A percentile compares a stretch with the other conserved stretches of the same genome.
phyloP scores from a whole-genome alignment of 1,139 yeast genomes.

The Hansenula anomala region DNA sequence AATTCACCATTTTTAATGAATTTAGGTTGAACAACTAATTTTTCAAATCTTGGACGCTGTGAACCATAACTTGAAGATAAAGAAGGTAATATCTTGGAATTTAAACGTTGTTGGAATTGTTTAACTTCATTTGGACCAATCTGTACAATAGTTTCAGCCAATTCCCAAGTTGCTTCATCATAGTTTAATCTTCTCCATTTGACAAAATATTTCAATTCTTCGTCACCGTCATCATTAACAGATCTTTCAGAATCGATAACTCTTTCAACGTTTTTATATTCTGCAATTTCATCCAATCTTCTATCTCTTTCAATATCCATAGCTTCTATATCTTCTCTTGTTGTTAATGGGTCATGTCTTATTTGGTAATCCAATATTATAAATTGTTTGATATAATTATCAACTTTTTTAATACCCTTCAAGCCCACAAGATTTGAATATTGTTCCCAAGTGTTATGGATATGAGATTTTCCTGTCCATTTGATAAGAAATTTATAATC shows the following conservation, averaged over 20 bases:
- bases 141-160: conserved; percentile 80
- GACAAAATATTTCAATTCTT: conserved; percentile 73
- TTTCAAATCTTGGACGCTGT: conserved; percentile 85
- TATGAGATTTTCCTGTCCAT: conserved; percentile 86
- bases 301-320: conserved; percentile 91
- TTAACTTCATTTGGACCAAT: conserved; percentile 83
- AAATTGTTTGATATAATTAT: conserved; percentile 80
- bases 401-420: conserved; percentile 79
- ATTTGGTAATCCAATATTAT: conserved; percentile 71
- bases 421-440: conserved; percentile 49
- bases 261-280: conserved; percentile 83
- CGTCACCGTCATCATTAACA: conserved; percentile 53
- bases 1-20: conserved; percentile 89
- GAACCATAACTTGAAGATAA: conserved; percentile 73
- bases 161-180: conserved; percentile 97
- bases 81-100: conserved; percentile 81
- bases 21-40: conserved; percentile 79
- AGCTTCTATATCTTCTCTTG: conserved; percentile 86
- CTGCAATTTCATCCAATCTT: conserved; percentile 75
- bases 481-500: conserved; percentile 68
- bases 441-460: conserved; percentile 93
- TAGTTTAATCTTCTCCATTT: conserved; percentile 94
- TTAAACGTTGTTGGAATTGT: conserved; percentile 73
- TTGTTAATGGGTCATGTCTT: conserved; percentile 72
- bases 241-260: conserved; percentile 84